These are phyloP conservation scores for Simmondsia chinensis DNA, from an alignment of 148 eudicot species.

Conservation along the genomic window DNA sequence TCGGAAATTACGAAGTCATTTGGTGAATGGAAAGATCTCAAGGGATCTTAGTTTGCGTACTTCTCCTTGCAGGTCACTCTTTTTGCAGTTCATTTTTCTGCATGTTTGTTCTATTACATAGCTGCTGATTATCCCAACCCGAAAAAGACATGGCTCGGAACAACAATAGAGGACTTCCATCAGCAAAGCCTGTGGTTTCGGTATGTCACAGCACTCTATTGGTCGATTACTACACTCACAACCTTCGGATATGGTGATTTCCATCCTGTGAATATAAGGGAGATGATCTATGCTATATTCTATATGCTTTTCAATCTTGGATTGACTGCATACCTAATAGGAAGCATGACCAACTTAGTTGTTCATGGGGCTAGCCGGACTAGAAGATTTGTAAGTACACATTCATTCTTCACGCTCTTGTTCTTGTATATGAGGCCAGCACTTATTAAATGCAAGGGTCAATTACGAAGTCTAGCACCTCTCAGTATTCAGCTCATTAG, in stretches of 20 bases:
- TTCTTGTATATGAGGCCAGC: too few relatives aligned
- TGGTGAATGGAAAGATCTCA: neutral
- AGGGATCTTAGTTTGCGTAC: neutral
- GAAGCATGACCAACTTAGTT: conserved; percentile 91
- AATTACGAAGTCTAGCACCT: too few relatives aligned
- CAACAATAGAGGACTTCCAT: conserved; percentile 29
- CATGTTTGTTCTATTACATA: conserved; percentile 60
- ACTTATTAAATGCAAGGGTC: too few relatives aligned
- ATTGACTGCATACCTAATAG: conserved; percentile 71
- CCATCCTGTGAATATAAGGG: conserved; percentile 59
- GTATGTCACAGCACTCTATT: conserved; percentile 66
- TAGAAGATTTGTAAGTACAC: conserved; percentile 60
- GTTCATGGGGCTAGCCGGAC: conserved; percentile 83
- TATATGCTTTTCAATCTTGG: conserved; percentile 95
- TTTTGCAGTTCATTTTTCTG: conserved; percentile 78
- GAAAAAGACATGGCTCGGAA: conserved; percentile 66
- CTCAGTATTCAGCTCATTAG: too few relatives aligned
- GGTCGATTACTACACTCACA: conserved; percentile 87
- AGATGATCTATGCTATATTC: conserved; percentile 73
- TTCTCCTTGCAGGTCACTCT: conserved; percentile 56
- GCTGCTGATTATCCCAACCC: conserved; percentile 56
- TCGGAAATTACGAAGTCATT: neutral
- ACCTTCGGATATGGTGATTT: conserved; percentile 88
- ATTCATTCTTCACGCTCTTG: too few relatives aligned
- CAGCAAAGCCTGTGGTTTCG: conserved; percentile 49